Evolutionary conservation across 345 rosid genomes (phyloP), one percentile per base, ranked within the genome.

Genomic region (Corchorus olitorius): DNA sequence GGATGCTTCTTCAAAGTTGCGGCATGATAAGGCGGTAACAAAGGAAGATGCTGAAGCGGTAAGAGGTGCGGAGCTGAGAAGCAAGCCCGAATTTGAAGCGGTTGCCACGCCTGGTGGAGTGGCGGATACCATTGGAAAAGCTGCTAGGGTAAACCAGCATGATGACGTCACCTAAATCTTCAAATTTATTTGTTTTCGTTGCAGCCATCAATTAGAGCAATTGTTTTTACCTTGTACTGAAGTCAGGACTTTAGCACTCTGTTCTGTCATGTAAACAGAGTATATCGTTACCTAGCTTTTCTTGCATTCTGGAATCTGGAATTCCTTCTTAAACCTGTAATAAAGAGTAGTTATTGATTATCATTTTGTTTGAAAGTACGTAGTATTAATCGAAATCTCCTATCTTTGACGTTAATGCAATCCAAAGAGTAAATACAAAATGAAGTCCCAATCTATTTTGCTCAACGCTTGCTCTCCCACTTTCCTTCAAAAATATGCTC

Each of bases 91-190:
- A 17, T 74, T 76, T 86, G n/a, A n/a, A n/a, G n/a, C n/a, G n/a
- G 69, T 34, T 16, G 70, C 87, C 4, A 83, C 83, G 14, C 86
- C 89, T 4, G 91, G 89, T n/a, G 91, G 92, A 9, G 86, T 88
- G 11, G 90, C 87, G 5, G 86, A 84, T 17, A 82, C 92, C 6
- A 81, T 85, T 72, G 85, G 84, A 0, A 87, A 83, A 0, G 92
- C 92, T 0, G 87, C 88, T 61, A 83, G 83, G 68, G 78, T 86
- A n/a, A 85, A 90, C 77, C 86, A 81, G 56, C 43, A 27, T 2
- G 43, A 69, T 49, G 73, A 8, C 16, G 33, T 0, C 8, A 14
- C 22, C 4, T 33, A 45, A 69, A 50, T 6, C n/a, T 1, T 39
- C 43, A 39, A 39, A 39, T 43, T 41, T 65, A 65, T 19, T 52